These are phyloP conservation scores for Tricholoma terreum DNA, from an alignment of 768 basidiomycete species.

Conservation along the genomic window DNA sequence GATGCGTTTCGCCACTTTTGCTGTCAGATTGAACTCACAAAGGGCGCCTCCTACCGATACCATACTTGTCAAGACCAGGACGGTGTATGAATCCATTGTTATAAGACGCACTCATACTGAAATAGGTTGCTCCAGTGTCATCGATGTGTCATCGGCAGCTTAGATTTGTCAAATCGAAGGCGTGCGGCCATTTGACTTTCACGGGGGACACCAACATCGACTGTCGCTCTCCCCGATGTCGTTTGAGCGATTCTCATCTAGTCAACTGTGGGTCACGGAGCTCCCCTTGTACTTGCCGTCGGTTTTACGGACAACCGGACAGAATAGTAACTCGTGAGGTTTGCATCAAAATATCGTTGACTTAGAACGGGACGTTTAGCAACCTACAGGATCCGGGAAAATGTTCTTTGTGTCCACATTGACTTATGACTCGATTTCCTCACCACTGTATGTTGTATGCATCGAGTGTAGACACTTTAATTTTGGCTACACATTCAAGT, in stretches of 20 bases:
- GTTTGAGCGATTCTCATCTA: conserved; percentile 49
- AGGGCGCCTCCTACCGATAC: conserved; percentile 48
- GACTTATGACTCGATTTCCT: background rate
- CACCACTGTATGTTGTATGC: background rate
- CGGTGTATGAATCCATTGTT: conserved; percentile 22
- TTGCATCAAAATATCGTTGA: conserved; percentile 11
- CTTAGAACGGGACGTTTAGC: background rate
- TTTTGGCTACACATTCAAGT: conserved; percentile 38
- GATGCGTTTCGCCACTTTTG: conserved; percentile 25
- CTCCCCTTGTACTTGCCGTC: conserved; percentile 45
- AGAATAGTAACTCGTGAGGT: conserved; percentile 47
- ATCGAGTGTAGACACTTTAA: background rate
- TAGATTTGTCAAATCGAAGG: conserved; percentile 44
- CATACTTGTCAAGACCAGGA: conserved; percentile 14
- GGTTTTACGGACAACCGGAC: conserved; percentile 60
- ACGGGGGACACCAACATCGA: conserved; percentile 45
- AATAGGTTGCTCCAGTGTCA: conserved; percentile 17
- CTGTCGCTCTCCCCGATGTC: conserved; percentile 46
- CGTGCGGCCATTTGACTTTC: conserved; percentile 57
- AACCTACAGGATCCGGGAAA: conserved; percentile 33
- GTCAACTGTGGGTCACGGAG: conserved; percentile 34
- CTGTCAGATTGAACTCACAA: conserved; percentile 33
- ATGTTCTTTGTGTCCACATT: conserved; percentile 34
- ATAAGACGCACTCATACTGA: conserved; percentile 13
- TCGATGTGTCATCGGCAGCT: conserved; percentile 67